phyloP scores from a whole-genome alignment of 306 rosid genomes.

The Abrus pulchellus region DNA sequence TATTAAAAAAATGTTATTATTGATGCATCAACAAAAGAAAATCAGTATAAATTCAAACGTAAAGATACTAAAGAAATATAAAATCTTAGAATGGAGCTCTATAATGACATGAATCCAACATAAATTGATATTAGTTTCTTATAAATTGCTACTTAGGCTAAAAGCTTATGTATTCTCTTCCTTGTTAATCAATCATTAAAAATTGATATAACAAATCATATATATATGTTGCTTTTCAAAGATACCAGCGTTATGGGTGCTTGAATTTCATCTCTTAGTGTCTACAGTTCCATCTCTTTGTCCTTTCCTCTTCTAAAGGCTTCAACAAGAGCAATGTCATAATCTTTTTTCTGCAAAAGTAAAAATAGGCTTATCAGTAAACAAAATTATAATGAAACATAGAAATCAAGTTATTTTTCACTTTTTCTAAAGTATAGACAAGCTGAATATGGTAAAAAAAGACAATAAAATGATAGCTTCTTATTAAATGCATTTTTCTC shows the following conservation, averaged over 20 bases:
- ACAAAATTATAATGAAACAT: neutral
- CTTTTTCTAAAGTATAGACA: too few relatives aligned
- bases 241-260: slow-evolving; percentile 90
- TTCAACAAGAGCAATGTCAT: slow-evolving; percentile 93
- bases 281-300: slow-evolving; percentile 76
- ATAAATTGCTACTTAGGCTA: neutral
- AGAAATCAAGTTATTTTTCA: too few relatives aligned
- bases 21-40: slow-evolving; percentile 4
- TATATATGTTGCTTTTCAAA: slow-evolving; percentile 41
- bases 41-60: neutral
- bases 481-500: too few relatives aligned
- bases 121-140: slow-evolving; percentile 9
- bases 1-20: neutral
- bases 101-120: slow-evolving; percentile 3
- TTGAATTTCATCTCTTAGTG: slow-evolving; percentile 81
- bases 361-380: slow-evolving; percentile 34
- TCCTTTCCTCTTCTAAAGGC: slow-evolving; percentile 95
- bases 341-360: slow-evolving; percentile 76
- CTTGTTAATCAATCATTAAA: slow-evolving; percentile 14
- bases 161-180: slow-evolving; percentile 4
- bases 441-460: too few relatives aligned
- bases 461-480: too few relatives aligned
- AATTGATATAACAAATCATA: slow-evolving; percentile 27
- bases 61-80: neutral
- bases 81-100: slow-evolving; percentile 19